Conservation (phyloP, 371 early-diverging fungal genomes). For the Neoconidiobolus thromboides region DNA sequence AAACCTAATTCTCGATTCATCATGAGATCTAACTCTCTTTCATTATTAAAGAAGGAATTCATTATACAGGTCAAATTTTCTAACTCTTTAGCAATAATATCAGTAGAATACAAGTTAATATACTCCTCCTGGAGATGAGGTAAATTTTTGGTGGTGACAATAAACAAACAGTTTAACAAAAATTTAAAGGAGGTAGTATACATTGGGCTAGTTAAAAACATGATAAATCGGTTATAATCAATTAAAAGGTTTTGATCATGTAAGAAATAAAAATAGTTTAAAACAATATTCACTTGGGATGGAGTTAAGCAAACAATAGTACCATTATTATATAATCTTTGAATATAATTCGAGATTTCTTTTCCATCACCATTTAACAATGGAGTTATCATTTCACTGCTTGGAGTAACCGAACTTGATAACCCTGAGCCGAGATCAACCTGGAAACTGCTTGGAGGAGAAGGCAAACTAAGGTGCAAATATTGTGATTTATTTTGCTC, state of each 20-base stretch:
- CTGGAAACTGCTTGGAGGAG: background rate
- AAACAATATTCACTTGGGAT: background rate
- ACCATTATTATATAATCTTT: background rate
- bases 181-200: constrained; percentile 1
- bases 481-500: background rate
- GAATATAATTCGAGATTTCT: background rate
- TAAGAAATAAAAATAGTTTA: background rate
- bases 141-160: background rate
- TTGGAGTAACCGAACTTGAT: background rate
- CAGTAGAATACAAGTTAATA: background rate
- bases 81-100: too few relatives aligned
- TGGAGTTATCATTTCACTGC: background rate
- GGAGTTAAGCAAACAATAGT: background rate
- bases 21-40: too few relatives aligned
- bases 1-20: too few relatives aligned
- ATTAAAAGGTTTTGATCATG: background rate
- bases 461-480: background rate
- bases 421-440: background rate
- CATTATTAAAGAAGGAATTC: too few relatives aligned
- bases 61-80: too few relatives aligned
- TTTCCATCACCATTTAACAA: background rate
- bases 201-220: background rate
- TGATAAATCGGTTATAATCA: background rate
- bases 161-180: background rate
- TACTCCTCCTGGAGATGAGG: background rate